phyloP scores from a whole-genome alignment of 1,284 basidiomycete genomes.

The Microbotryomycetes sp. region DNA sequence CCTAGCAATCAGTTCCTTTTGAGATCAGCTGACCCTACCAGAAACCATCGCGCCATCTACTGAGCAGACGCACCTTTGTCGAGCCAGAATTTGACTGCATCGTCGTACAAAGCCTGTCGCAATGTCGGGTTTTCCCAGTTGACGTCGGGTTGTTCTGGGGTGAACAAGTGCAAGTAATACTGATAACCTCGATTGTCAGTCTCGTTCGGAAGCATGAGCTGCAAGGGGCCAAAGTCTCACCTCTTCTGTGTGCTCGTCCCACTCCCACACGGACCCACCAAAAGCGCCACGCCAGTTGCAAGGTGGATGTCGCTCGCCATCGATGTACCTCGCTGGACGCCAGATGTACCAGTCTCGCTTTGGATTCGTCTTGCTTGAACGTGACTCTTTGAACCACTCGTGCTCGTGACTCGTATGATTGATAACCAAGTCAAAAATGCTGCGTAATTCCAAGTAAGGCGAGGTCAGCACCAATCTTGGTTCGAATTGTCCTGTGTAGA shows the following conservation, averaged over 20 bases:
- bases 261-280: conserved; percentile 68
- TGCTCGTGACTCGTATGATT: conserved; percentile 73
- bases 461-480: too few relatives aligned
- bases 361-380: conserved; percentile 52
- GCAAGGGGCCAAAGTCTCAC: neutral
- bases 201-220: neutral
- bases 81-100: conserved; percentile 66
- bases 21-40: too few relatives aligned
- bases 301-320: conserved; percentile 55
- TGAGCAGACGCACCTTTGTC: too few relatives aligned
- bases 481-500: conserved; percentile 56
- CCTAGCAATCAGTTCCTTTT: too few relatives aligned
- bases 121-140: conserved; percentile 63
- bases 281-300: conserved; percentile 68
- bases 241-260: conserved; percentile 59
- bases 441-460: conserved; percentile 5
- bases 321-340: neutral
- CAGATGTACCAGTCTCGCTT: conserved; percentile 56
- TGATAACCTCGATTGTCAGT: neutral
- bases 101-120: conserved; percentile 45
- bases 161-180: conserved; percentile 68
- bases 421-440: conserved; percentile 69
- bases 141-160: conserved; percentile 64
- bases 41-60: too few relatives aligned
- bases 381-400: conserved; percentile 64